Evolutionary conservation across 2,329 filamentous ascomycete species (phyloP).

Genomic region (Cercospora canescens): DNA sequence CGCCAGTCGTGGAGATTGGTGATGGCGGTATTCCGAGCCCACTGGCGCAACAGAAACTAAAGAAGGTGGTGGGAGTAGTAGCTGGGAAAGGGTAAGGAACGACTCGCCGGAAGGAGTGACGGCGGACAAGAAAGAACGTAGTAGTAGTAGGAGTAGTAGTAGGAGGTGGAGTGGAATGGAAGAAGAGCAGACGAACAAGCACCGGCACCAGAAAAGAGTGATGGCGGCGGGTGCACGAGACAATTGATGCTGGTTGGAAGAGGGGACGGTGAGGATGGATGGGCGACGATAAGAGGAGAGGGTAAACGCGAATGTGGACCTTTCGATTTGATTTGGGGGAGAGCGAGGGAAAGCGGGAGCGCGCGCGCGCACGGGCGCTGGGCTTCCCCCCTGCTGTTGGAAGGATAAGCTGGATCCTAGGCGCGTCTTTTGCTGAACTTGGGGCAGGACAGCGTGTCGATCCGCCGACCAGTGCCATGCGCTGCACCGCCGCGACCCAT

Average conservation of each 20-base stretch:
- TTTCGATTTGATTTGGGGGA: too few relatives aligned
- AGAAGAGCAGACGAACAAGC: slow-evolving; percentile 28
- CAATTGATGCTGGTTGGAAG: slow-evolving; percentile 8
- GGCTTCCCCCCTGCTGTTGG: too few relatives aligned
- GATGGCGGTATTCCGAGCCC: background rate
- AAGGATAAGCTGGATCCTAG: too few relatives aligned
- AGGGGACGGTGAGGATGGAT: slow-evolving; percentile 14
- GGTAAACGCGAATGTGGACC: too few relatives aligned
- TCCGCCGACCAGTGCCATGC: too few relatives aligned
- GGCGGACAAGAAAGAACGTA: slow-evolving; percentile 13
- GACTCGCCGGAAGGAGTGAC: slow-evolving; percentile 32
- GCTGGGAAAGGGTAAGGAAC: slow-evolving; percentile 24
- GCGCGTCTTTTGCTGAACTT: too few relatives aligned
- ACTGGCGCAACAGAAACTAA: slow-evolving; percentile 15
- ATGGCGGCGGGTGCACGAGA: slow-evolving; percentile 14
- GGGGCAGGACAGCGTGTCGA: too few relatives aligned
- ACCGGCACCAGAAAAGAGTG: background rate
- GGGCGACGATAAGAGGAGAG: background rate
- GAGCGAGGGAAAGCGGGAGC: too few relatives aligned
- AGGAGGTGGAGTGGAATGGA: too few relatives aligned
- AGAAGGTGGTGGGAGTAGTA: slow-evolving; percentile 16
- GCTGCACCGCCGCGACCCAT: too few relatives aligned
- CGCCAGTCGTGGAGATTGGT: slow-evolving; percentile 1
- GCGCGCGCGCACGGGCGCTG: too few relatives aligned
- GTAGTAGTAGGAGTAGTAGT: too few relatives aligned